These are phyloP conservation scores for Lachancea waltii DNA, from an alignment of 805 yeast genomes.

Conservation along the genomic window DNA sequence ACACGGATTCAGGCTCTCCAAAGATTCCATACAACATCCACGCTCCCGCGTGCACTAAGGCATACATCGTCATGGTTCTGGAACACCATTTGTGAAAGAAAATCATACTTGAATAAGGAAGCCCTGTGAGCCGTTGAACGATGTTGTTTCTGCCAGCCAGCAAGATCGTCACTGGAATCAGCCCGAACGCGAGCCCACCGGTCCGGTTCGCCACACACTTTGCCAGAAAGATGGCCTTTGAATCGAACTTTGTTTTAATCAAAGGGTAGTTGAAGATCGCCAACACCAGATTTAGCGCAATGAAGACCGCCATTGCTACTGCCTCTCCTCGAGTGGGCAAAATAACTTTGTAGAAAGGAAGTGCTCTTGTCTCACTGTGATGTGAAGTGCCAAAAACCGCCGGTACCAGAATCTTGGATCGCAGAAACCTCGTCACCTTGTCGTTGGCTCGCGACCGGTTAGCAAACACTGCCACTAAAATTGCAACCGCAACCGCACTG, in stretches of 20 bases:
- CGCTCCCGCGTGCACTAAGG: conserved; percentile 33
- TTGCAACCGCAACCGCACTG: background rate
- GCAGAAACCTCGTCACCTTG: conserved; percentile 2
- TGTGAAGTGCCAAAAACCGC: conserved; percentile 8
- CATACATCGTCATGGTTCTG: conserved; percentile 34
- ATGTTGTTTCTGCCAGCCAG: conserved; percentile 74
- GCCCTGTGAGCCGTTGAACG: conserved; percentile 51
- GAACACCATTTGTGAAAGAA: conserved; percentile 58
- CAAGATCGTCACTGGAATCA: conserved; percentile 49
- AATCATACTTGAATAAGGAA: conserved; percentile 58
- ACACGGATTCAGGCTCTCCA: background rate
- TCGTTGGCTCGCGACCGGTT: conserved; percentile 2
- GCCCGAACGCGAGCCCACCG: conserved; percentile 40
- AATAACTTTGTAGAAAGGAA: conserved; percentile 5
- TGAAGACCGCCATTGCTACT: conserved; percentile 2
- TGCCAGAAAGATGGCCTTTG: conserved; percentile 6
- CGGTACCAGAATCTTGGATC: conserved; percentile 8
- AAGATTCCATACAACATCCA: conserved; percentile 30
- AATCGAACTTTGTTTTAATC: conserved; percentile 3
- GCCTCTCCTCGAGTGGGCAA: conserved; percentile 12
- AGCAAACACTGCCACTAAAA: conserved; percentile 2
- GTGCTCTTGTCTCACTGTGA: conserved; percentile 8
- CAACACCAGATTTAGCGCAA: conserved; percentile 5
- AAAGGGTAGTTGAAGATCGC: conserved; percentile 8
- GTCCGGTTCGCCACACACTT: conserved; percentile 40